Conservation (phyloP, 108 stramenopile genomes). For the Pseudonitzschia delicatissima region DNA sequence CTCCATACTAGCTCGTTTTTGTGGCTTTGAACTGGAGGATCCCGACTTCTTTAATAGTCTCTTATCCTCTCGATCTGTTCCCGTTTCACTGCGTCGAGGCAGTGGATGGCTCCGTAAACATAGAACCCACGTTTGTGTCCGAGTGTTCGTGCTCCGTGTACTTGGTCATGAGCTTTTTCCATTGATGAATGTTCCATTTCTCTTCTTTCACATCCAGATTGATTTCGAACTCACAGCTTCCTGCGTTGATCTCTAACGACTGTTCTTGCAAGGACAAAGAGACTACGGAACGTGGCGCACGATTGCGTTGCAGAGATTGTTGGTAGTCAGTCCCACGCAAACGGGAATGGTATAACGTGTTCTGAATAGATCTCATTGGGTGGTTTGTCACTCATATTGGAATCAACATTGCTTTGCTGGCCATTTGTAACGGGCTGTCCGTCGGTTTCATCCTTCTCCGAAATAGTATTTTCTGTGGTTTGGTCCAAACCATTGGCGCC, state of each 20-base stretch:
- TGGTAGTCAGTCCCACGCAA: slow-evolving; percentile 60
- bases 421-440: background rate
- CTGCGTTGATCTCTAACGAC: slow-evolving; percentile 56
- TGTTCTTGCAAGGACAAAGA: slow-evolving; percentile 58
- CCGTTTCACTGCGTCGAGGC: background rate
- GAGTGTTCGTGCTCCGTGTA: slow-evolving; percentile 8
- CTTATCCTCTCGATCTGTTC: background rate
- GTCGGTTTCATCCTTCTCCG: background rate
- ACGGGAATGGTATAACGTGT: slow-evolving; percentile 62
- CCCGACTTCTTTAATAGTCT: slow-evolving; percentile 14
- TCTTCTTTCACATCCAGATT: slow-evolving; percentile 63
- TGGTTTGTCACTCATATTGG: background rate
- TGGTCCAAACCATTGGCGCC: background rate
- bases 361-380: slow-evolving; percentile 18
- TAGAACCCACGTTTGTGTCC: background rate
- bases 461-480: background rate
- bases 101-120: background rate
- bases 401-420: background rate
- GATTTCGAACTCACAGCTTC: slow-evolving; percentile 78
- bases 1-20: slow-evolving; percentile 28
- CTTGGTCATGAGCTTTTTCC: slow-evolving; percentile 46
- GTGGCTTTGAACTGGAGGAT: background rate
- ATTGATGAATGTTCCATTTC: slow-evolving; percentile 64
- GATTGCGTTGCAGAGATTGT: slow-evolving; percentile 40
- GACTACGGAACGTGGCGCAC: slow-evolving; percentile 34